Evolutionary conservation across 2,329 filamentous ascomycete genomes (phyloP).

Genomic region (Clonostachys rhizophaga): DNA sequence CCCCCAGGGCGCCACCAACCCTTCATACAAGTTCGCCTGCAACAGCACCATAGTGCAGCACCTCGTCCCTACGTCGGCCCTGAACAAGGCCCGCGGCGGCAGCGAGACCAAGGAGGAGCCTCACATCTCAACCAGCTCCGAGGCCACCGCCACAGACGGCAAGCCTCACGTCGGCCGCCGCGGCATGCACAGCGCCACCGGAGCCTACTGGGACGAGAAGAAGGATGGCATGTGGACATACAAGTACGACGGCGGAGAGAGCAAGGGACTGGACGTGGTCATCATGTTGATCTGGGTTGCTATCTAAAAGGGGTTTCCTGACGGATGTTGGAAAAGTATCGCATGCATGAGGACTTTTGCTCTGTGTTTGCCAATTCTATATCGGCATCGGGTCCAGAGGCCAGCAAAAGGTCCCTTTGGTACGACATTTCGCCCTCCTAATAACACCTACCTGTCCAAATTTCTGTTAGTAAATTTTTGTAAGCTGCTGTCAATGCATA

Average conservation of each 20-base stretch:
- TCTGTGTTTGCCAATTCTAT: too few species aligned
- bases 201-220: constrained; percentile 87
- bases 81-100: constrained; percentile 54
- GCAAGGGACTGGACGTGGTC: constrained; percentile 65
- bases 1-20: constrained; percentile 48
- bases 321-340: too few species aligned
- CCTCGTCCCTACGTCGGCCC: constrained; percentile 62
- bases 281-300: constrained; percentile 77
- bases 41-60: constrained; percentile 99
- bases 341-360: too few species aligned
- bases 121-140: constrained; percentile 50
- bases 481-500: too few species aligned
- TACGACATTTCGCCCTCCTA: too few species aligned
- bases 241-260: constrained; percentile 71
- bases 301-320: neutral
- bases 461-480: too few species aligned
- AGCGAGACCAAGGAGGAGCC: constrained; percentile 44
- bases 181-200: constrained; percentile 84
- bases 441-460: too few species aligned
- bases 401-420: too few species aligned
- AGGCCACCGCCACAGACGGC: constrained; percentile 51
- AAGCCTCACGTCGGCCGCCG: constrained; percentile 76
- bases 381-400: too few species aligned
- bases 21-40: constrained; percentile 87
- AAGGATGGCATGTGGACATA: constrained; percentile 87